Evolutionary conservation across 495 filamentous ascomycete genomes (phyloP).

Genomic region (Podospora fimiseda): DNA sequence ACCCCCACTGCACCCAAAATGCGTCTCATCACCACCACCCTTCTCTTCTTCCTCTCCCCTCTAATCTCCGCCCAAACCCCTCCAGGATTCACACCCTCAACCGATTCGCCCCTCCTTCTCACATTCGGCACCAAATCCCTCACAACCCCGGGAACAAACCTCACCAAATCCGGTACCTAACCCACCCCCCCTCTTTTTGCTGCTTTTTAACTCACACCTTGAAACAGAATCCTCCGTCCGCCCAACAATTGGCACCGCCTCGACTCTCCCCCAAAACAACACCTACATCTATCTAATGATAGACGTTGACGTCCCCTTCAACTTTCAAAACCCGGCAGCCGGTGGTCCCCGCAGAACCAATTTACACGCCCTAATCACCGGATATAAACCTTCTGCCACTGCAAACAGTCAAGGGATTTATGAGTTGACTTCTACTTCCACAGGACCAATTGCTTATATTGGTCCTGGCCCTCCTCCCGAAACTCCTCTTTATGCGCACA

Average conservation of each 20-base stretch:
- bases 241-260: conserved; percentile 36
- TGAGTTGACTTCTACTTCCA: conserved; percentile 33
- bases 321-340: conserved; percentile 31
- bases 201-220: conserved; percentile 1
- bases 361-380: conserved; percentile 41
- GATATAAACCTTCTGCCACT: conserved; percentile 33
- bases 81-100: conserved; percentile 32
- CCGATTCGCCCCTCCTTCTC: conserved; percentile 37
- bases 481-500: conserved; percentile 38
- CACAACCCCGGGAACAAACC: conserved; percentile 30
- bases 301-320: conserved; percentile 38
- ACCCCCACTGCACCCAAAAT: not conserved
- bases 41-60: conserved; percentile 1
- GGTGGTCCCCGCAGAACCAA: conserved; percentile 32
- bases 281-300: not conserved
- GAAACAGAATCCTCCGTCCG: conserved; percentile 28
- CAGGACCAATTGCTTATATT: conserved; percentile 35
- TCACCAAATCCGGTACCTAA: conserved; percentile 30
- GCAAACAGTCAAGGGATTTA: conserved; percentile 26
- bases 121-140: conserved; percentile 37
- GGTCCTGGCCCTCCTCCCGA: conserved; percentile 39
- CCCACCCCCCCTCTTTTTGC: not conserved
- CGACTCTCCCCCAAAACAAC: not conserved
- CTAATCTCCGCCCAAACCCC: conserved; percentile 34
- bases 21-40: not conserved